Percentiles rank a stretch among this genome's conserved stretches.
phyloP scores from a whole-genome alignment of 345 rosid genomes.

The Gossypium rotundifolium region DNA sequence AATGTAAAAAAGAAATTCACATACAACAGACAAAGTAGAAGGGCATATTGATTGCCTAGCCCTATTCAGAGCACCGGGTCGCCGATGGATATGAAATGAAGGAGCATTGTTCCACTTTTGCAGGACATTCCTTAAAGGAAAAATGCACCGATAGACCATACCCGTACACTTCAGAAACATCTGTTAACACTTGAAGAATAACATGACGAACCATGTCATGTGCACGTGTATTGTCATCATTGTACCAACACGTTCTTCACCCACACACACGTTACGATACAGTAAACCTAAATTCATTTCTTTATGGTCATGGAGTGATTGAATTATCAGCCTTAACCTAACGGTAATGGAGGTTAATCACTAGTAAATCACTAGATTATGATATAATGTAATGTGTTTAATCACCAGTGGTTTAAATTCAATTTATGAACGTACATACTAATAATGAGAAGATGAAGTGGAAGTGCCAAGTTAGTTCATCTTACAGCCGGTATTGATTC shows the following conservation, averaged over 20 bases:
- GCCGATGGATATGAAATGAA: constrained; percentile 20
- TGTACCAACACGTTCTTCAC: constrained; percentile 41
- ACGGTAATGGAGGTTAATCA: not conserved
- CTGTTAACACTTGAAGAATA: not conserved
- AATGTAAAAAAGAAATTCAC: too few relatives aligned
- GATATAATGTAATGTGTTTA: not conserved
- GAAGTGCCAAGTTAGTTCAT: not conserved
- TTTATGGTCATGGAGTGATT: not conserved
- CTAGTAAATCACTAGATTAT: too few relatives aligned
- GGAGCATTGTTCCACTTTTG: constrained; percentile 36
- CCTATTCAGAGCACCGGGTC: not conserved
- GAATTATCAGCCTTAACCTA: not conserved
- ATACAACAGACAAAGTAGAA: too few relatives aligned
- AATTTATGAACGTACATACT: not conserved
- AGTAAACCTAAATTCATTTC: not conserved
- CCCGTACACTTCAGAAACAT: constrained; percentile 21
- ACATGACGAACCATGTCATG: constrained; percentile 21
- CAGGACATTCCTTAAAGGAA: constrained; percentile 28
- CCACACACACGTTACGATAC: constrained; percentile 18
- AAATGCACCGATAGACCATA: constrained; percentile 27
- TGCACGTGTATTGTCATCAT: constrained; percentile 63
- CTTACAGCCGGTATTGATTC: not conserved
- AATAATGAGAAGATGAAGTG: not conserved
- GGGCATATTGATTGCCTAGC: too few relatives aligned
- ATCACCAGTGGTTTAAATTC: not conserved